Percentiles rank a stretch among this genome's conserved stretches.
phyloP scores from a whole-genome alignment of 352 stramenopile genomes.

The Phytophthora europaea region DNA sequence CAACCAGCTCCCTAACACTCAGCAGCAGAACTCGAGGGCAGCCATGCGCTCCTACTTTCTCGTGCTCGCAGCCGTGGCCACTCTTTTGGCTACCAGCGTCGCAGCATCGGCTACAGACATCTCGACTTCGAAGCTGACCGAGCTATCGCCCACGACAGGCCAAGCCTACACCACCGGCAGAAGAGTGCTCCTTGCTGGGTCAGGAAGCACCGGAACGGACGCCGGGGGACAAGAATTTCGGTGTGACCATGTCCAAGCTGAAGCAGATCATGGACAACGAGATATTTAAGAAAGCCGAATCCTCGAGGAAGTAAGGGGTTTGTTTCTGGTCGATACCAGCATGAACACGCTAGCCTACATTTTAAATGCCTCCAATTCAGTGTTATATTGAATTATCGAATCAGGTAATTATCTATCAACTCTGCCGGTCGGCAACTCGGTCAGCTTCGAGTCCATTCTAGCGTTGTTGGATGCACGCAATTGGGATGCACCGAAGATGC shows the following conservation, averaged over 20 bases:
- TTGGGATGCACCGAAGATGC: no score
- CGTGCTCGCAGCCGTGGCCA: not conserved
- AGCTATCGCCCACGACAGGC: not conserved
- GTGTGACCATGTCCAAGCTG: not conserved
- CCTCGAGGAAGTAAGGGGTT: not conserved
- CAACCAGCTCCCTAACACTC: not conserved
- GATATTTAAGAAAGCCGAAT: not conserved
- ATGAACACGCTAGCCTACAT: not conserved
- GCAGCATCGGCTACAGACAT: not conserved
- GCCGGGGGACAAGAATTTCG: not conserved
- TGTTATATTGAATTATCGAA: no score
- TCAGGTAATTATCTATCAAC: no score
- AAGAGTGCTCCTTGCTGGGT: not conserved
- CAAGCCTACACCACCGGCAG: not conserved
- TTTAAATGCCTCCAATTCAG: no score
- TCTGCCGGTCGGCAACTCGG: no score
- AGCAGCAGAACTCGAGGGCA: not conserved
- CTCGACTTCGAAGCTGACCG: not conserved
- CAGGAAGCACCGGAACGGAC: no score
- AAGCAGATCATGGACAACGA: not conserved
- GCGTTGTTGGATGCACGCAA: no score
- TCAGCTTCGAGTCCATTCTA: no score
- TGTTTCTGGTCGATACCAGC: not conserved
- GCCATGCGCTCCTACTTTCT: not conserved
- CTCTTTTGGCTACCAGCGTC: not conserved